Conservation (phyloP, 257 asterid genomes). For the Scutellaria baicalensis region DNA sequence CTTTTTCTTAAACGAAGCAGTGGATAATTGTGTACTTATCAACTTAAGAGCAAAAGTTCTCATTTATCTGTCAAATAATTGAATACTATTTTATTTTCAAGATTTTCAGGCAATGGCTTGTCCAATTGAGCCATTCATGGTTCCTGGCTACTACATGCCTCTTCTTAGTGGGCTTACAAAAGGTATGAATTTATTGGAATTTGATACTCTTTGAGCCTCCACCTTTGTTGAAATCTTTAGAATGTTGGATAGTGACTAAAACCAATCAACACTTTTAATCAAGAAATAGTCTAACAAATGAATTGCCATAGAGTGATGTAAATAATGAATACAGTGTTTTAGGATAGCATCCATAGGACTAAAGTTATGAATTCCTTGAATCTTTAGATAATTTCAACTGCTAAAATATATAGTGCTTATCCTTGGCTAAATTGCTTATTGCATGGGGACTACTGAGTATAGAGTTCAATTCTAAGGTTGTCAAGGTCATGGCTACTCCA, state of each 20-base stretch:
- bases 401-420: too few species aligned
- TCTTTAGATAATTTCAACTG: too few species aligned
- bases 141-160: conserved; percentile 57
- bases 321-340: too few species aligned
- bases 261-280: background rate
- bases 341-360: too few species aligned
- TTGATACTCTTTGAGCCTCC: background rate
- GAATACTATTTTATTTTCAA: conserved; percentile 1
- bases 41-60: background rate
- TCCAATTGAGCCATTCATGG: conserved; percentile 34
- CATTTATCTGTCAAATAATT: conserved; percentile 1
- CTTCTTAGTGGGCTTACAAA: conserved; percentile 55
- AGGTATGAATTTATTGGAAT: conserved; percentile 41
- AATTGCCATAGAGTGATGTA: too few species aligned
- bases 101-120: conserved; percentile 71
- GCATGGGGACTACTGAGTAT: too few species aligned
- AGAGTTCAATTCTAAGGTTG: too few species aligned
- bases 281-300: too few species aligned
- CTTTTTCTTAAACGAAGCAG: background rate
- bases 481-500: too few species aligned
- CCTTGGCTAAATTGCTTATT: too few species aligned
- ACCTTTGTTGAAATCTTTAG: background rate
- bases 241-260: background rate
- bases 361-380: too few species aligned
- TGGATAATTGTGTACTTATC: conserved; percentile 5